Evolutionary conservation across 2,329 filamentous ascomycete species (phyloP).

Genomic region (Aspergillus candidus): DNA sequence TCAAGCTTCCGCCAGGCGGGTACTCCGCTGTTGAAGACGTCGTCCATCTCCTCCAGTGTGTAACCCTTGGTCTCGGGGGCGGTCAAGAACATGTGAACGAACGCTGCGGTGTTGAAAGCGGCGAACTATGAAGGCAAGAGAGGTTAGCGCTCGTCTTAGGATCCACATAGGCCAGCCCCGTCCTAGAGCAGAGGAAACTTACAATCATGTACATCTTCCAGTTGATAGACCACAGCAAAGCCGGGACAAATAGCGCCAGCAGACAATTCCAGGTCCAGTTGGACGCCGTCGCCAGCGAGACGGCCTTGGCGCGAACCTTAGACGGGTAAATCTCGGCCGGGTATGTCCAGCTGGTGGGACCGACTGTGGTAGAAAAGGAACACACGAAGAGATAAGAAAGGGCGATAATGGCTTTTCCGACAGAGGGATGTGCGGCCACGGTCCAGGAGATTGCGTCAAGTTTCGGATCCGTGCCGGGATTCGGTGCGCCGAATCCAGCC

Average conservation of each 20-base stretch:
- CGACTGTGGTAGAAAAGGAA: constrained; percentile 21
- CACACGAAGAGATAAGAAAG: constrained; percentile 24
- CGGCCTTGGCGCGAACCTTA: constrained; percentile 16
- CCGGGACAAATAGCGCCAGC: constrained; percentile 14
- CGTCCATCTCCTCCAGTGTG: constrained; percentile 19
- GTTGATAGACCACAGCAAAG: constrained; percentile 15
- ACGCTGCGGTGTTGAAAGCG: constrained; percentile 14
- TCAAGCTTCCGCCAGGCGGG: constrained; percentile 15
- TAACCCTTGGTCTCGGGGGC: constrained; percentile 16
- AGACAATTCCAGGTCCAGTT: constrained; percentile 18
- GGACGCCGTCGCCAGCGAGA: constrained; percentile 14
- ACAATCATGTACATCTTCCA: constrained; percentile 21
- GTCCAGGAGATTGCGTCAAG: constrained; percentile 16
- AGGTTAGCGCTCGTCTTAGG: neutral
- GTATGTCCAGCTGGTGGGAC: constrained; percentile 17
- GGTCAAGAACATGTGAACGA: constrained; percentile 16
- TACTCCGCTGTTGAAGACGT: constrained; percentile 25
- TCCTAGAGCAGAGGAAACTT: neutral
- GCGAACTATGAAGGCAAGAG: constrained; percentile 8
- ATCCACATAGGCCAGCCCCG: neutral
- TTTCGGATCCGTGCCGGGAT: constrained; percentile 2
- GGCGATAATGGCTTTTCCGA: constrained; percentile 22
- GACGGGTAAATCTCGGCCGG: constrained; percentile 15
- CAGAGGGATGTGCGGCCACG: constrained; percentile 12
- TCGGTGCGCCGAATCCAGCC: constrained; percentile 16